Base-by-base conservation (phyloP, 345 rosid genomes). In the Bretschneidera sinensis region DNA sequence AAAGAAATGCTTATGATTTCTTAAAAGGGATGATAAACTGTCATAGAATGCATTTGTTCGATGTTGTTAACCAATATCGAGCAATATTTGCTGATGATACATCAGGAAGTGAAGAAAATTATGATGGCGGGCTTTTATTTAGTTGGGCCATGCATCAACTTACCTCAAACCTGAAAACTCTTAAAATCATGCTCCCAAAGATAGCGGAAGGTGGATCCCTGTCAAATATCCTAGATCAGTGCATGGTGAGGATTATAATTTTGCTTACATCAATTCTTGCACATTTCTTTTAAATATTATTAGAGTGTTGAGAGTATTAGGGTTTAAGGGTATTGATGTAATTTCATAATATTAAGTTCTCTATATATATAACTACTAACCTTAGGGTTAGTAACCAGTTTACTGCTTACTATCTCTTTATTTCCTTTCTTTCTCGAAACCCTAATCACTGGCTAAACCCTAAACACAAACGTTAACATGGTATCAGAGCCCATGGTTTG, bases 111-210 rank as follows among this genome's bases (percentile, higher is more conserved):
- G 97, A 90, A 79, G 96, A 88, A 78, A 86, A 86, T 68, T 86
- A 83, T 53, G 97, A 90, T 67, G 91, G 99, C 31, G 97, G 96
- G 49, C 92, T 94, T 73, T 88, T 94, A 65, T 90, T 88, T 70
- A 85, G 95, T 71, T 94, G 99, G 97, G 92, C 95, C 56, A 90
- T 94, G 99, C 97, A 90, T 83, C 97, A 94, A 74, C 83, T 94
- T 61, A 90, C 92, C 51, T 81, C 95, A 47, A 96, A 94, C 80
- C 92, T 94, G 68, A 90, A 94, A 74, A 94, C 91, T 71, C 89
- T 90, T 33, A 88, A 90, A 77, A 54, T 88, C 66, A 85, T 86
- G 96, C 99, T 94, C 55, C 96, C 96, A 21, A 88, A 88, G 85
- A 85, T 94, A 78, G 88, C 92, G 34, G 99, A 94, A 73, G 97